Conservation (phyloP, 2,329 filamentous ascomycete species). For the Paraphaeosphaeria minitans region DNA sequence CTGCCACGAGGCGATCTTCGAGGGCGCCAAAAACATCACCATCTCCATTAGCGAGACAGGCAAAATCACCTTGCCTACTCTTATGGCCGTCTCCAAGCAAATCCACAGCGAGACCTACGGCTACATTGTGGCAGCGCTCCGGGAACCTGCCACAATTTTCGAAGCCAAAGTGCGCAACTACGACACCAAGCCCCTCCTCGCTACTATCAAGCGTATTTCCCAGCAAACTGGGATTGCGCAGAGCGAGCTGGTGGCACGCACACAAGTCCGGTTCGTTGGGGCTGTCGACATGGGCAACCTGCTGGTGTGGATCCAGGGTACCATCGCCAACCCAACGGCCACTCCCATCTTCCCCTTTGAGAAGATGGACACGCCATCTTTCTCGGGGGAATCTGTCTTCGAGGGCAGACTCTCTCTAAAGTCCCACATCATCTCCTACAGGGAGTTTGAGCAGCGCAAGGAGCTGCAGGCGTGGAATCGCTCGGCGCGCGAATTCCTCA, state of each 20-base stretch:
- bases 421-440: neutral
- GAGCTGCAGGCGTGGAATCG: neutral
- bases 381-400: neutral
- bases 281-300: neutral
- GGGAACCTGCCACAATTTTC: neutral
- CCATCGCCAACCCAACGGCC: neutral
- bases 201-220: neutral
- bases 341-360: neutral
- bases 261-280: neutral
- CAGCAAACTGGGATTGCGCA: neutral
- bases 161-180: constrained; percentile 1
- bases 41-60: neutral
- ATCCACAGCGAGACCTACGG: neutral
- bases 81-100: constrained; percentile 1
- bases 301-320: neutral
- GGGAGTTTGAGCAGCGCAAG: neutral
- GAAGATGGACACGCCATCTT: neutral
- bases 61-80: neutral
- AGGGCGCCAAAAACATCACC: neutral
- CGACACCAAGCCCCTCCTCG: neutral
- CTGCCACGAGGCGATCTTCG: neutral
- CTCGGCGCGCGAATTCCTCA: neutral
- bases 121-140: neutral
- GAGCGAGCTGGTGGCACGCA: neutral
- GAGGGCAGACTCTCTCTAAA: constrained; percentile 1